Percentiles rank a stretch among this genome's conserved stretches.
These are phyloP conservation scores for Candida silvicultrix DNA, from an alignment of 805 yeast species.

Conservation along the genomic window DNA sequence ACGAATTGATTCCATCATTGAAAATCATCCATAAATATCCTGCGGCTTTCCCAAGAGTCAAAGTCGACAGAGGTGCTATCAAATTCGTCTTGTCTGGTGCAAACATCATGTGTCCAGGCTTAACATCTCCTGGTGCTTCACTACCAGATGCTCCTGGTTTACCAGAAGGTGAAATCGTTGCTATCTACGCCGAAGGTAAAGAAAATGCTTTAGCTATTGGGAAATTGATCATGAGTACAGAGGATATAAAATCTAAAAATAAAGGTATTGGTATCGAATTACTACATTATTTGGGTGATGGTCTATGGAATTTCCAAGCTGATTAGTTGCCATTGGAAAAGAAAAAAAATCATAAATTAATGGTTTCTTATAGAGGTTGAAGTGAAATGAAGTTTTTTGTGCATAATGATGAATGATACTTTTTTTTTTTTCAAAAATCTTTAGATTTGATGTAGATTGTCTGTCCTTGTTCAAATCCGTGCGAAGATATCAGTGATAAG, in stretches of 20 bases:
- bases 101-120: constrained; percentile 94
- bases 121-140: constrained; percentile 78
- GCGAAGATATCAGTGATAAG: constrained; percentile 18
- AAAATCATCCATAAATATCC: constrained; percentile 79
- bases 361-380: background rate
- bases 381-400: background rate
- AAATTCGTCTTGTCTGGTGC: constrained; percentile 95
- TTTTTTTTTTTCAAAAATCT: background rate
- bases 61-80: constrained; percentile 94
- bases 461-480: constrained; percentile 15
- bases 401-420: constrained; percentile 1
- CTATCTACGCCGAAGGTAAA: constrained; percentile 88
- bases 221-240: constrained; percentile 79
- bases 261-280: constrained; percentile 89
- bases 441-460: background rate
- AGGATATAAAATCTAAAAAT: constrained; percentile 74
- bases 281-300: constrained; percentile 82
- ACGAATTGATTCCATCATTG: constrained; percentile 71
- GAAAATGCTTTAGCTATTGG: constrained; percentile 89
- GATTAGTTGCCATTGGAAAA: too few species aligned
- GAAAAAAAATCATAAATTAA: background rate
- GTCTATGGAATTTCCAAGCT: constrained; percentile 63
- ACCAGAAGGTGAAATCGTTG: constrained; percentile 65
- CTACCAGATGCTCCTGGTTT: constrained; percentile 69
- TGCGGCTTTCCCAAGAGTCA: constrained; percentile 73